Conservation (phyloP, 306 rosid species). For the Fragaria vesca region DNA sequence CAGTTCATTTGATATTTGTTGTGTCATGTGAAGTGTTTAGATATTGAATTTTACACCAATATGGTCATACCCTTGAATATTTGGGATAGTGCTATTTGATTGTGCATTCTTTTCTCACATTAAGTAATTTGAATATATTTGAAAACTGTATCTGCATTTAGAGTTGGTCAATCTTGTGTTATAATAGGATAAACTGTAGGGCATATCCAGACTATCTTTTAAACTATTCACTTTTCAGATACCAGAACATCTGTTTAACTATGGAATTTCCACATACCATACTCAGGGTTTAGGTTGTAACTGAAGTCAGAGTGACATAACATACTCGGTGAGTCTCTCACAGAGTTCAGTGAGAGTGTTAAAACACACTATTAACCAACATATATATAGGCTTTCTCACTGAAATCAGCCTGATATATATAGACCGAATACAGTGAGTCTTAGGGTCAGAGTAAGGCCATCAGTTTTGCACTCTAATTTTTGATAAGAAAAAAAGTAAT, state of each 20-base stretch:
- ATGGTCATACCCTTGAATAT: not conserved
- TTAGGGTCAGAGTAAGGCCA: not conserved
- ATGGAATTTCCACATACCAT: not conserved
- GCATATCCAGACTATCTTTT: not conserved
- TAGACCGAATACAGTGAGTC: no score
- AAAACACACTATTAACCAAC: no score
- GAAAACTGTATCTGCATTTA: not conserved
- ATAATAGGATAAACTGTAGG: not conserved
- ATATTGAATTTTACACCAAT: conserved; percentile 11
- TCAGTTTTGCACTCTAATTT: not conserved
- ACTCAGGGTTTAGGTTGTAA: not conserved
- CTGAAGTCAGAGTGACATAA: no score
- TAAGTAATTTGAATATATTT: conserved; percentile 3
- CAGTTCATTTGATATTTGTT: conserved; percentile 41
- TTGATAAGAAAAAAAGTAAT: not conserved
- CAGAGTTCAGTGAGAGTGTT: no score
- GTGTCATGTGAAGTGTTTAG: conserved; percentile 23
- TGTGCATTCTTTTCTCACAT: not conserved
- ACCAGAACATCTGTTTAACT: not conserved
- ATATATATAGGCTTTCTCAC: no score
- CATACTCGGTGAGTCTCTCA: no score
- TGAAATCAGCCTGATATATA: no score
- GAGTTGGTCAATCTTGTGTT: not conserved
- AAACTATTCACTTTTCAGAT: not conserved
- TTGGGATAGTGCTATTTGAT: not conserved